phyloP scores from a whole-genome alignment of 2,329 filamentous ascomycete species.

The Ophiocordyceps sinensis region DNA sequence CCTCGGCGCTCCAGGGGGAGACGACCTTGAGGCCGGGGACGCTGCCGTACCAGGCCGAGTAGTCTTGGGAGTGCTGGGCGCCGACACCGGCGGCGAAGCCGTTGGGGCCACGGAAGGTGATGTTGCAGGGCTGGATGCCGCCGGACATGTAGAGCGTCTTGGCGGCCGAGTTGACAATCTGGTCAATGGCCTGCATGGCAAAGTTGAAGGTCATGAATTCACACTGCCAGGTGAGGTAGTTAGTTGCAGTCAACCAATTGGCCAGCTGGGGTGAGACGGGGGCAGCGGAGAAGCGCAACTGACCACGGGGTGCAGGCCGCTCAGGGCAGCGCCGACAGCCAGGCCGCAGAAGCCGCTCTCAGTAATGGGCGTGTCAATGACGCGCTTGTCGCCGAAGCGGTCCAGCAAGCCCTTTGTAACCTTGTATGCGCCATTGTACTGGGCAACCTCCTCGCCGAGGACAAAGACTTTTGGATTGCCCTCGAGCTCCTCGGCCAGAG shows the following conservation, averaged over 20 bases:
- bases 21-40: constrained; percentile 97
- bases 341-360: constrained; percentile 92
- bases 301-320: constrained; percentile 86
- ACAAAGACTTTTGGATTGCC: constrained; percentile 88
- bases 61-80: constrained; percentile 98
- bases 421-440: constrained; percentile 99
- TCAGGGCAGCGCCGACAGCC: constrained; percentile 85
- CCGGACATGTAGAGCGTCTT: constrained; percentile 99
- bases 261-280: not conserved
- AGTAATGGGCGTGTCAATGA: constrained; percentile 97
- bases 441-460: constrained; percentile 93
- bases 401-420: constrained; percentile 96
- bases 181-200: constrained; percentile 99
- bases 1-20: constrained; percentile 88
- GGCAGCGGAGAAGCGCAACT: constrained; percentile 22
- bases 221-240: constrained; percentile 39
- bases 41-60: constrained; percentile 96
- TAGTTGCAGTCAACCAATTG: not conserved
- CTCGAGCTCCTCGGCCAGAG: constrained; percentile 94
- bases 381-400: constrained; percentile 90
- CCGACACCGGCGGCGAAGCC: constrained; percentile 92
- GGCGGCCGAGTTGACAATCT: constrained; percentile 96
- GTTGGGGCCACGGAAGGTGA: constrained; percentile 98
- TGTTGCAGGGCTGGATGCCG: constrained; percentile 98
- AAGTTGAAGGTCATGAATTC: constrained; percentile 99